Evolutionary conservation across 2,329 filamentous ascomycete genomes (phyloP).

Genomic region (Monilinia fructicola): DNA sequence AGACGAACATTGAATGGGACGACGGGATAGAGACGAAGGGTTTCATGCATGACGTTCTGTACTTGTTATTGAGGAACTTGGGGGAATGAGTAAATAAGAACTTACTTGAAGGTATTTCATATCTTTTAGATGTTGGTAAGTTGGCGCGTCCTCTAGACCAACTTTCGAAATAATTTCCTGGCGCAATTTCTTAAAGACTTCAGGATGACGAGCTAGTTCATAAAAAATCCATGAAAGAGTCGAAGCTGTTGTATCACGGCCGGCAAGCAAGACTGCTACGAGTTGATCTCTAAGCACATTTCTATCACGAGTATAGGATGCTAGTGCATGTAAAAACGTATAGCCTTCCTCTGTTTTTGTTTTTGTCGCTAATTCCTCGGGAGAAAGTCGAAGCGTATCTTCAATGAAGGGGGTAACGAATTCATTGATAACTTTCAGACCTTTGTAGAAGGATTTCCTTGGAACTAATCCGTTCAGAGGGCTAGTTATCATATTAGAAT

Average conservation of each 20-base stretch:
- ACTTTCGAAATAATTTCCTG: slow-evolving; percentile 68
- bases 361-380: slow-evolving; percentile 71
- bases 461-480: slow-evolving; percentile 64
- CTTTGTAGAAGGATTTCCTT: slow-evolving; percentile 59
- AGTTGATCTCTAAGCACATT: slow-evolving; percentile 80
- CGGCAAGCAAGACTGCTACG: slow-evolving; percentile 77
- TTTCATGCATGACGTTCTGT: slow-evolving; percentile 71
- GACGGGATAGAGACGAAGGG: slow-evolving; percentile 71
- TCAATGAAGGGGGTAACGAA: slow-evolving; percentile 81
- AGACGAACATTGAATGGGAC: slow-evolving; percentile 79
- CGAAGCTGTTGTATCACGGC: slow-evolving; percentile 81
- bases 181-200: slow-evolving; percentile 66
- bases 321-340: slow-evolving; percentile 84
- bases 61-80: slow-evolving; percentile 13
- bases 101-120: slow-evolving; percentile 73
- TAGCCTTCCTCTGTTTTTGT: slow-evolving; percentile 70
- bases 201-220: slow-evolving; percentile 72
- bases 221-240: slow-evolving; percentile 82
- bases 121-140: slow-evolving; percentile 77
- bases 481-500: slow-evolving; percentile 41
- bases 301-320: slow-evolving; percentile 71
- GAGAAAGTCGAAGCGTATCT: slow-evolving; percentile 64
- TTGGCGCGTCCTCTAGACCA: slow-evolving; percentile 61
- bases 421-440: slow-evolving; percentile 67
- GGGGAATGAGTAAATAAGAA: slow-evolving; percentile 3